A percentile compares a stretch with the other conserved stretches of the same genome.
Conservation (phyloP, 768 basidiomycete genomes). For the Leccinum olivaceopallidum region DNA sequence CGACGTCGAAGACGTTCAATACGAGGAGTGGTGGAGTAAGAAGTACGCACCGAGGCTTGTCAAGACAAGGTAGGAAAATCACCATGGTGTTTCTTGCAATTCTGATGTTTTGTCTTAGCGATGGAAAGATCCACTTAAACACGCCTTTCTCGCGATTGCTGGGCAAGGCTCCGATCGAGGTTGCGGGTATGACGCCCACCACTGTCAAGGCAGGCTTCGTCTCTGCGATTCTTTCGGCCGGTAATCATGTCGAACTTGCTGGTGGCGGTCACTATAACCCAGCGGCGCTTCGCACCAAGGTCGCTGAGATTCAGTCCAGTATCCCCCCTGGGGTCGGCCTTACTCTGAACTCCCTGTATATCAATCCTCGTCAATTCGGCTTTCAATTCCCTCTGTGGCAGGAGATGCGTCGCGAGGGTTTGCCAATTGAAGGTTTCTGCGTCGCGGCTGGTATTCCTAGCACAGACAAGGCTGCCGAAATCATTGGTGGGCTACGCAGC, state of each 20-base stretch:
- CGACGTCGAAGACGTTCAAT: slow-evolving; percentile 58
- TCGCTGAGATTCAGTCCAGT: slow-evolving; percentile 86
- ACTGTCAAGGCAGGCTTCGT: slow-evolving; percentile 97
- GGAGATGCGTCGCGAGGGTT: slow-evolving; percentile 92
- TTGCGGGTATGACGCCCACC: slow-evolving; percentile 98
- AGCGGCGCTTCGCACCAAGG: slow-evolving; percentile 83
- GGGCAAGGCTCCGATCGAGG: slow-evolving; percentile 98
- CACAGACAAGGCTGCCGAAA: slow-evolving; percentile 96
- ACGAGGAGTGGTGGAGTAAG: slow-evolving; percentile 91
- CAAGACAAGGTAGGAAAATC: slow-evolving; percentile 70
- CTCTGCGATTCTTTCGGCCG: slow-evolving; percentile 87
- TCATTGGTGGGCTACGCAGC: slow-evolving; percentile 77
- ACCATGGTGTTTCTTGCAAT: not conserved
- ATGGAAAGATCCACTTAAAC: slow-evolving; percentile 90
- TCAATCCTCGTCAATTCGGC: slow-evolving; percentile 95
- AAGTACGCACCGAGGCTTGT: slow-evolving; percentile 84
- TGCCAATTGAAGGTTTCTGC: slow-evolving; percentile 98
- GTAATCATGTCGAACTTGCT: slow-evolving; percentile 95
- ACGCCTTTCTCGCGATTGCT: slow-evolving; percentile 95
- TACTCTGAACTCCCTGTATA: slow-evolving; percentile 94
- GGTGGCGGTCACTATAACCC: slow-evolving; percentile 98
- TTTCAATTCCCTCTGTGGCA: slow-evolving; percentile 99
- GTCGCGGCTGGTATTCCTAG: slow-evolving; percentile 97
- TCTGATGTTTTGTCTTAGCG: slow-evolving; percentile 44
- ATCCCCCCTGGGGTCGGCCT: slow-evolving; percentile 89